Evolutionary conservation across 257 asterid species (phyloP).

Genomic region (Petunia secreta): DNA sequence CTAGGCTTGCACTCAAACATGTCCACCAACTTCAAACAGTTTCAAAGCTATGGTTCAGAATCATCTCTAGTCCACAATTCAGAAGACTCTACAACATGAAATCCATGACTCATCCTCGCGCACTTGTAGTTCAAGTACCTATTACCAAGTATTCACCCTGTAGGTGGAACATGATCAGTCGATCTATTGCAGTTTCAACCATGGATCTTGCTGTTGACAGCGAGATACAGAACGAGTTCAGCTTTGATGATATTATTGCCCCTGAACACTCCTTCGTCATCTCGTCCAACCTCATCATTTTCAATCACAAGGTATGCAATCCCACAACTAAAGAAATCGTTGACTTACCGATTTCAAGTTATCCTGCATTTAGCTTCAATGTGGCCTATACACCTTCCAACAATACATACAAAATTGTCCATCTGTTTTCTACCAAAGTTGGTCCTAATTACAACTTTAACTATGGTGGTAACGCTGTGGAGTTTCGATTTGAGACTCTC

Average conservation of each 20-base stretch:
- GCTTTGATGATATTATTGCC: background rate
- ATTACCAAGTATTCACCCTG: no score
- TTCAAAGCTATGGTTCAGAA: background rate
- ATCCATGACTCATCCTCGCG: background rate
- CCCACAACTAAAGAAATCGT: slow-evolving; percentile 14
- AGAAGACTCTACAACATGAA: slow-evolving; percentile 13
- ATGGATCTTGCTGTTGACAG: background rate
- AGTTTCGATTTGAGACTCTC: background rate
- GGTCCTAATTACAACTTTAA: background rate
- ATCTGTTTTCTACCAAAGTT: background rate
- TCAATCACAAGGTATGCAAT: slow-evolving; percentile 13
- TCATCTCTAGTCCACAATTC: slow-evolving; percentile 14
- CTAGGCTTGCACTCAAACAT: slow-evolving; percentile 9
- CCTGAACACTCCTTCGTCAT: background rate
- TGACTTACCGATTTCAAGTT: background rate
- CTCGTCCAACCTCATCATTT: slow-evolving; percentile 13
- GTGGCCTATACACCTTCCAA: background rate
- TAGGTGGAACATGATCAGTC: background rate
- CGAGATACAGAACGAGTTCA: background rate
- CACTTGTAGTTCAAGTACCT: background rate
- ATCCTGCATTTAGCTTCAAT: background rate
- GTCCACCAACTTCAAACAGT: background rate
- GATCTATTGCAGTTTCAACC: background rate
- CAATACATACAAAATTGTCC: slow-evolving; percentile 17
- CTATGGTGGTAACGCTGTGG: background rate